phyloP scores from a whole-genome alignment of 371 early-diverging fungal genomes.

The Rhizopus delemar region DNA sequence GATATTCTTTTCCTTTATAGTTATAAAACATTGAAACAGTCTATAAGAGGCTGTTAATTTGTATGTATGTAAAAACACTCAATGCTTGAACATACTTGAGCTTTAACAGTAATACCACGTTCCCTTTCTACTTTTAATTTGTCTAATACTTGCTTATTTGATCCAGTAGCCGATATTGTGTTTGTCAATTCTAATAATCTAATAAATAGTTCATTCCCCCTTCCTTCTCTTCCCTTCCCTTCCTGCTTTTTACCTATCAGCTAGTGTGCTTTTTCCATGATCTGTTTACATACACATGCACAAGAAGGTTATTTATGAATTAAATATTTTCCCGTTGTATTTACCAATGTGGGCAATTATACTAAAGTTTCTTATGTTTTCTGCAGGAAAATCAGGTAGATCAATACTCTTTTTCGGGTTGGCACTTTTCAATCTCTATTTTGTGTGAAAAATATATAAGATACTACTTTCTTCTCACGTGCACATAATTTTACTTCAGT shows the following conservation, averaged over 20 bases:
- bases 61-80: not conserved
- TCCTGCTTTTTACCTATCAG: slow-evolving; percentile 67
- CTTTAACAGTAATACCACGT: slow-evolving; percentile 97
- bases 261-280: slow-evolving; percentile 94
- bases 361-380: slow-evolving; percentile 92
- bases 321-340: slow-evolving; percentile 73
- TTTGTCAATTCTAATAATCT: slow-evolving; percentile 80
- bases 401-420: slow-evolving; percentile 48
- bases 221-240: not conserved
- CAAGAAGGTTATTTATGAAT: not conserved
- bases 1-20: slow-evolving; percentile 71
- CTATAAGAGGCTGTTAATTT: slow-evolving; percentile 37
- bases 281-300: slow-evolving; percentile 36
- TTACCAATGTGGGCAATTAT: slow-evolving; percentile 96
- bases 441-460: not conserved
- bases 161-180: slow-evolving; percentile 67
- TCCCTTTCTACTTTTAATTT: slow-evolving; percentile 94
- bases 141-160: slow-evolving; percentile 91
- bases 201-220: not conserved
- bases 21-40: slow-evolving; percentile 87
- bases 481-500: slow-evolving; percentile 23
- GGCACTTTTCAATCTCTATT: slow-evolving; percentile 50
- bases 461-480: not conserved
- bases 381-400: slow-evolving; percentile 65
- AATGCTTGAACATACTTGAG: slow-evolving; percentile 65